phyloP scores from a whole-genome alignment of 176 grass and related monocot species.

The Thinopyrum elongatum region DNA sequence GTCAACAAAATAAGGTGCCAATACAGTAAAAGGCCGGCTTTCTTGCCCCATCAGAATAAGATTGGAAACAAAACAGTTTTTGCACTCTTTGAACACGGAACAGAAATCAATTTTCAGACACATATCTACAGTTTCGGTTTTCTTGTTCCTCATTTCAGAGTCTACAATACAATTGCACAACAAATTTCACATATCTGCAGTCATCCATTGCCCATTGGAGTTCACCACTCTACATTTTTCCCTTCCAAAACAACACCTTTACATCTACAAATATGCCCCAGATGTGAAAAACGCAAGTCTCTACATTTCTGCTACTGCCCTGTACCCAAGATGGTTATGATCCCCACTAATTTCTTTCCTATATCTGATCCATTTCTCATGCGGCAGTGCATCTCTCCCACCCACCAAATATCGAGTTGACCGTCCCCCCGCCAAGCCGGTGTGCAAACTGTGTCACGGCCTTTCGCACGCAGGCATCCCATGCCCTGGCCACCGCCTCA shows the following conservation, averaged over 20 bases:
- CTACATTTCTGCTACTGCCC: neutral
- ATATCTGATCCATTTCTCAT: neutral
- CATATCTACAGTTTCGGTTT: neutral
- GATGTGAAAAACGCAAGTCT: neutral
- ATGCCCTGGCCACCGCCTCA: neutral
- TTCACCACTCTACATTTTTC: neutral
- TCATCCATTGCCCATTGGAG: neutral
- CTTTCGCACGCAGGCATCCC: constrained; percentile 17
- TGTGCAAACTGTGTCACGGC: constrained; percentile 6
- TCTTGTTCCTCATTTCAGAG: neutral
- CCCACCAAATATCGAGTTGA: constrained; percentile 17
- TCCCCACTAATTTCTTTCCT: neutral
- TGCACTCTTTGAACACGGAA: neutral
- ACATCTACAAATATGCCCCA: neutral
- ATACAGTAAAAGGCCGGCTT: neutral
- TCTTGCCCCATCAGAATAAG: neutral
- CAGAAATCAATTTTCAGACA: neutral
- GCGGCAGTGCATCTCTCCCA: neutral
- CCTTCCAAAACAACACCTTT: neutral
- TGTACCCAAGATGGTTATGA: neutral
- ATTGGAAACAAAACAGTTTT: neutral
- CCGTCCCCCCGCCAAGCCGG: constrained; percentile 2
- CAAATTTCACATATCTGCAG: neutral
- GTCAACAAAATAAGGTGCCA: neutral
- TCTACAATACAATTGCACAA: neutral